phyloP scores from a whole-genome alignment of 2,329 filamentous ascomycete species.

The Fusarium annulatum region DNA sequence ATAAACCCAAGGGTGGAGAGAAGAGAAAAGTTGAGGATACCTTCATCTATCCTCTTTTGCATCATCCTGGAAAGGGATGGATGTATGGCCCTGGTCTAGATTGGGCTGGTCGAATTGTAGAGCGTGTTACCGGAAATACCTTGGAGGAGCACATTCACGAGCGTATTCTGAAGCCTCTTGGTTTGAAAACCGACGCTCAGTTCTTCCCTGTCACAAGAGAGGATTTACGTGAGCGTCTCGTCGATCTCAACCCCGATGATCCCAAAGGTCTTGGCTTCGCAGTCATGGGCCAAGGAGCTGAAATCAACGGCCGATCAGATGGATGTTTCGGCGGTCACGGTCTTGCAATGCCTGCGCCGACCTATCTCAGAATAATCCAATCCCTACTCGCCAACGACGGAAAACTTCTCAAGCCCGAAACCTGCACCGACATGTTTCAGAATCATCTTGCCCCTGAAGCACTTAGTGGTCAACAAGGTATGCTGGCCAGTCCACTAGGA shows the following conservation, averaged over 20 bases:
- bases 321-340: conserved; percentile 60
- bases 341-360: conserved; percentile 49
- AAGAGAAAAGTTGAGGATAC: conserved; percentile 54
- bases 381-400: conserved; percentile 62
- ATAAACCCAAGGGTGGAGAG: conserved; percentile 28
- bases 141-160: conserved; percentile 58
- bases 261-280: conserved; percentile 50
- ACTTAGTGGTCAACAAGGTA: conserved; percentile 40
- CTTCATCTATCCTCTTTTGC: conserved; percentile 58
- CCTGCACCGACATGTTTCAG: conserved; percentile 58
- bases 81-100: conserved; percentile 62
- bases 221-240: conserved; percentile 49
- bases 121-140: conserved; percentile 56
- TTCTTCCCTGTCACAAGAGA: conserved; percentile 54
- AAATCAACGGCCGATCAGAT: conserved; percentile 47
- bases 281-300: conserved; percentile 49
- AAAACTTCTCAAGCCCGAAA: conserved; percentile 56
- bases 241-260: conserved; percentile 54
- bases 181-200: conserved; percentile 50
- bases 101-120: conserved; percentile 64
- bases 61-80: conserved; percentile 64
- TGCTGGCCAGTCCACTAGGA: conserved; percentile 48
- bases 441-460: conserved; percentile 56
- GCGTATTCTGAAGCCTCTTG: conserved; percentile 58
- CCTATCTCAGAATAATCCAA: conserved; percentile 58